Conservation (phyloP, 2,329 filamentous ascomycete species). For the Penicillium freii region DNA sequence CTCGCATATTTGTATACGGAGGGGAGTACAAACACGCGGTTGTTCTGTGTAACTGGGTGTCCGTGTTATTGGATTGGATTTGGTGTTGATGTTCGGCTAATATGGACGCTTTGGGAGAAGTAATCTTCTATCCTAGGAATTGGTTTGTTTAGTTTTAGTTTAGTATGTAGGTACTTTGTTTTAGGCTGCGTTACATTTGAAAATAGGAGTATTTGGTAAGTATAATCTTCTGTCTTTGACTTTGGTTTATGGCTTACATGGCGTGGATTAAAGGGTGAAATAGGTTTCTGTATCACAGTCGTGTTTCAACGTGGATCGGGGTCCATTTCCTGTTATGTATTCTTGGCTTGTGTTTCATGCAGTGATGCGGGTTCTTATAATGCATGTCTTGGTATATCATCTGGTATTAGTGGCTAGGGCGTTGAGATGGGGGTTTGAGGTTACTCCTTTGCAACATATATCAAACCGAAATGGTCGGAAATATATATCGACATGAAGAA, state of each 20-base stretch:
- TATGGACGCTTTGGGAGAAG: neutral
- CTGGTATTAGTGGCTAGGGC: too few relatives aligned
- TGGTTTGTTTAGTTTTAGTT: neutral
- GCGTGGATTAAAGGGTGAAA: neutral
- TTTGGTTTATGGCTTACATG: neutral
- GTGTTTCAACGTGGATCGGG: slow-evolving; percentile 2
- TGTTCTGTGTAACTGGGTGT: neutral
- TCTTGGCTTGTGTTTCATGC: slow-evolving; percentile 1
- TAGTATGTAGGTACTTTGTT: neutral
- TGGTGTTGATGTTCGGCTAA: neutral
- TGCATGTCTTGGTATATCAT: neutral
- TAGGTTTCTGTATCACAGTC: neutral
- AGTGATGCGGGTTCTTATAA: neutral
- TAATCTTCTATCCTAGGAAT: neutral
- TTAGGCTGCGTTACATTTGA: neutral
- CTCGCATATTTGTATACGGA: neutral
- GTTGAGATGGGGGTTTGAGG: neutral
- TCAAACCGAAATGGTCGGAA: neutral
- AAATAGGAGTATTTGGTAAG: neutral
- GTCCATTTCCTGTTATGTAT: neutral
- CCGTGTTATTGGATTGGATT: neutral
- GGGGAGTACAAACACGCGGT: slow-evolving; percentile 1
- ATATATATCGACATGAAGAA: neutral
- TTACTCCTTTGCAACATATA: neutral
- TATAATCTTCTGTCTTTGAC: neutral